Evolutionary conservation across 108 stramenopile species (phyloP).

Genomic region (Thalassiosira profunda): DNA sequence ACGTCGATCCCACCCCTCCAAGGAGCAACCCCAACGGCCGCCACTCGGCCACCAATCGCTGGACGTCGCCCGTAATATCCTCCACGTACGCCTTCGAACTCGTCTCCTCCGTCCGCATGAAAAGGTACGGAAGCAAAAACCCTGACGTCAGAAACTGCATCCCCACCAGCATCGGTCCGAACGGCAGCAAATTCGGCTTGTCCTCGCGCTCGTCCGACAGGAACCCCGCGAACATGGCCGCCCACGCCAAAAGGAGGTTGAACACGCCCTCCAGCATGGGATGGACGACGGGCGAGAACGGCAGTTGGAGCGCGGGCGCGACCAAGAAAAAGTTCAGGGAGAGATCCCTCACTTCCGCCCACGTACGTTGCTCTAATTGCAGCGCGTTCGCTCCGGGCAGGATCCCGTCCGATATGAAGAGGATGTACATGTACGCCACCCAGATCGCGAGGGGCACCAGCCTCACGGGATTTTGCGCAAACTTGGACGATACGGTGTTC

Average conservation of each 20-base stretch:
- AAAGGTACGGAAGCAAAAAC: slow-evolving; percentile 82
- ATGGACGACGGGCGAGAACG: slow-evolving; percentile 76
- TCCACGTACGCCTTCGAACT: slow-evolving; percentile 38
- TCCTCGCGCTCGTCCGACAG: slow-evolving; percentile 70
- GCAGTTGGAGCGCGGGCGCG: slow-evolving; percentile 65
- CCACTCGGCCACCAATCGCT: slow-evolving; percentile 54
- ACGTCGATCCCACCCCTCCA: slow-evolving; percentile 61
- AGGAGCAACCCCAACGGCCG: slow-evolving; percentile 55
- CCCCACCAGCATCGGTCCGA: slow-evolving; percentile 67
- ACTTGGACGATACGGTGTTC: slow-evolving; percentile 37
- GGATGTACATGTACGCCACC: slow-evolving; percentile 74
- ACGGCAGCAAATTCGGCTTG: slow-evolving; percentile 68
- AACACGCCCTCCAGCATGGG: slow-evolving; percentile 87
- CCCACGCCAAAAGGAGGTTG: slow-evolving; percentile 83
- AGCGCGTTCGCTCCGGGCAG: slow-evolving; percentile 70
- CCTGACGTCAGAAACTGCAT: slow-evolving; percentile 91
- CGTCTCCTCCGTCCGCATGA: slow-evolving; percentile 50
- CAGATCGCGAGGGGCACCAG: slow-evolving; percentile 52
- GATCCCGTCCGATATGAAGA: slow-evolving; percentile 80
- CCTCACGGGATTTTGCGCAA: slow-evolving; percentile 64
- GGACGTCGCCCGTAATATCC: slow-evolving; percentile 36
- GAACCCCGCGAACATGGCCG: slow-evolving; percentile 87
- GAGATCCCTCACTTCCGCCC: slow-evolving; percentile 84
- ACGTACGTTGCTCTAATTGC: slow-evolving; percentile 74
- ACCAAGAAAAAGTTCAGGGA: slow-evolving; percentile 87